Conservation (phyloP, 352 stramenopile genomes). For the Hyphochytrium catenoides region DNA sequence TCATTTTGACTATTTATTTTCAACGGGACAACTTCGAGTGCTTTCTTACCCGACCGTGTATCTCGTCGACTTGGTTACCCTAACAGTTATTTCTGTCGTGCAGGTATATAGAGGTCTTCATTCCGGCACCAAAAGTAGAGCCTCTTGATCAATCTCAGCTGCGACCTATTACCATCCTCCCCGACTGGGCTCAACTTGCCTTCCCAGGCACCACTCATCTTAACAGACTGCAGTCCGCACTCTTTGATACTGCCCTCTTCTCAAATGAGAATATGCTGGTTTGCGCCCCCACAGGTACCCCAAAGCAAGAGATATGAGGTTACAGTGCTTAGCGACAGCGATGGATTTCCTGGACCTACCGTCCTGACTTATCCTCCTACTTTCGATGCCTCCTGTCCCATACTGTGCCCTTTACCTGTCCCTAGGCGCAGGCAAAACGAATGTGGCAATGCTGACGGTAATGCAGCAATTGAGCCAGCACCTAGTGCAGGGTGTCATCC, state of each 20-base stretch:
- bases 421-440: slow-evolving; percentile 91
- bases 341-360: slow-evolving; percentile 1
- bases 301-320: not conserved
- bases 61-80: slow-evolving; percentile 21
- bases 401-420: slow-evolving; percentile 18
- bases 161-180: slow-evolving; percentile 29
- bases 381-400: not conserved
- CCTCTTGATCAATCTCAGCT: slow-evolving; percentile 26
- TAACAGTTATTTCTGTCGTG: slow-evolving; percentile 36
- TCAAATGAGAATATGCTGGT: slow-evolving; percentile 93
- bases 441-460: slow-evolving; percentile 94
- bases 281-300: slow-evolving; percentile 31
- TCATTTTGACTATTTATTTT: too few species aligned
- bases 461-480: slow-evolving; percentile 68
- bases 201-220: slow-evolving; percentile 50
- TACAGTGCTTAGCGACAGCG: not conserved
- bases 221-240: slow-evolving; percentile 93
- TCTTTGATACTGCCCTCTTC: slow-evolving; percentile 87
- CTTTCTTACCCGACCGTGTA: slow-evolving; percentile 22
- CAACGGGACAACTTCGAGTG: too few species aligned
- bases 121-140: slow-evolving; percentile 35
- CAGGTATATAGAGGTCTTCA: slow-evolving; percentile 61
- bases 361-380: not conserved
- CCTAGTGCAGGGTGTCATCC: slow-evolving; percentile 15
- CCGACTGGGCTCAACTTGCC: slow-evolving; percentile 40